These are phyloP conservation scores for Chlorella sp. DNA, from an alignment of 139 green algal species.

Conservation along the genomic window DNA sequence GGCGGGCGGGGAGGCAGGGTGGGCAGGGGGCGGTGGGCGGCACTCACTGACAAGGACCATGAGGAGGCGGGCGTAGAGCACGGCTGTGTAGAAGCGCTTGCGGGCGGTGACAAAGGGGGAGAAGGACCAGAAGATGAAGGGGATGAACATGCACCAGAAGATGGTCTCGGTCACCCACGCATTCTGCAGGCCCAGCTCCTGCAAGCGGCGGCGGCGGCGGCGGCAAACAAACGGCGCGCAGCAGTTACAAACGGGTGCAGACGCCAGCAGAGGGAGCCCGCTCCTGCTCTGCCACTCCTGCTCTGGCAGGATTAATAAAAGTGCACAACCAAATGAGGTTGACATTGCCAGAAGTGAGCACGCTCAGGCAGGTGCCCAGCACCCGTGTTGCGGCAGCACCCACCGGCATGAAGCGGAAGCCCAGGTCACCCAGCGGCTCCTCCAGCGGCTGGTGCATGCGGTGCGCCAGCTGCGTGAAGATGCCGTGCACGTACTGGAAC, in stretches of 20 bases:
- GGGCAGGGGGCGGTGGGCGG: no score
- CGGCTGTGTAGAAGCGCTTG: slow-evolving; percentile 91
- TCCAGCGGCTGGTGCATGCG: slow-evolving; percentile 75
- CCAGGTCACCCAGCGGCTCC: slow-evolving; percentile 79
- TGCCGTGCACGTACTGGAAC: slow-evolving; percentile 92
- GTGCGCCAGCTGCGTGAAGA: slow-evolving; percentile 89
- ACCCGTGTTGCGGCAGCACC: slow-evolving; percentile 53
- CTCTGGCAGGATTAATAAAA: no score
- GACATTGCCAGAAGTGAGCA: not conserved
- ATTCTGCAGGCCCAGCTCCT: slow-evolving; percentile 79
- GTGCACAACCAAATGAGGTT: no score
- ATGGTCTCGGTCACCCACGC: slow-evolving; percentile 87
- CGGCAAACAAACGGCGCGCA: not conserved
- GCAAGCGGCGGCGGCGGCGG: not conserved
- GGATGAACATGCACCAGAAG: slow-evolving; percentile 77
- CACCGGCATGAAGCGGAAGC: slow-evolving; percentile 80
- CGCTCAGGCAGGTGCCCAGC: slow-evolving; percentile 46
- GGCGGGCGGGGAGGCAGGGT: not conserved
- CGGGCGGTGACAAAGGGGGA: slow-evolving; percentile 81
- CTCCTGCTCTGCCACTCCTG: no score
- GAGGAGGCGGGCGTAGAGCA: slow-evolving; percentile 82
- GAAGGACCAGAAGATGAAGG: slow-evolving; percentile 88
- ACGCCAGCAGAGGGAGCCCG: no score
- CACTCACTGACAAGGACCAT: slow-evolving; percentile 79
- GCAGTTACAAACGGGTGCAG: no score